A percentile compares a stretch with the other conserved stretches of the same genome.
Evolutionary conservation across 2,329 filamentous ascomycete genomes (phyloP).

Genomic region (Fusarium luffae): DNA sequence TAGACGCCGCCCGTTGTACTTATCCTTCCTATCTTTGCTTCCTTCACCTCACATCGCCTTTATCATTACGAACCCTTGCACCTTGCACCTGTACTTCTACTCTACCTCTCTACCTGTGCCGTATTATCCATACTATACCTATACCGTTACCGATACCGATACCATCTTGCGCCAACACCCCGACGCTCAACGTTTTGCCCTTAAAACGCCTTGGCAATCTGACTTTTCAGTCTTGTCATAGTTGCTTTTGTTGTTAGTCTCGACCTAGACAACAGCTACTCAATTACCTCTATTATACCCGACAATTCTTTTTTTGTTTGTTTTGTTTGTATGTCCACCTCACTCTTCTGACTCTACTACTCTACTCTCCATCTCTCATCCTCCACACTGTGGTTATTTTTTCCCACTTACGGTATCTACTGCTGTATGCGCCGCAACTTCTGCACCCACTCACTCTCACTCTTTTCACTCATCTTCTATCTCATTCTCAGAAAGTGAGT

Average conservation of each 20-base stretch:
- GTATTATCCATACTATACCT: slow-evolving; percentile 4
- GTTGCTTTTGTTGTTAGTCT: slow-evolving; percentile 35
- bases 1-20: slow-evolving; percentile 8
- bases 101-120: neutral
- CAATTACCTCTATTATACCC: slow-evolving; percentile 6
- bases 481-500: slow-evolving; percentile 20
- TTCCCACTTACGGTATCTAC: slow-evolving; percentile 23
- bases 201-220: slow-evolving; percentile 41
- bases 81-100: neutral
- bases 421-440: slow-evolving; percentile 41
- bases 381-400: slow-evolving; percentile 28
- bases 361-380: slow-evolving; percentile 17
- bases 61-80: neutral
- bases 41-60: neutral
- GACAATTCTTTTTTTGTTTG: neutral
- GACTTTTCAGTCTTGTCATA: slow-evolving; percentile 27
- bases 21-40: slow-evolving; percentile 2
- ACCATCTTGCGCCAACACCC: slow-evolving; percentile 32
- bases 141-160: slow-evolving; percentile 18
- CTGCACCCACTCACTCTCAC: slow-evolving; percentile 15
- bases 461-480: slow-evolving; percentile 19
- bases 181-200: slow-evolving; percentile 37
- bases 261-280: neutral
- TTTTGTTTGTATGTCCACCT: slow-evolving; percentile 17
- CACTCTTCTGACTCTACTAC: neutral